These are phyloP conservation scores for Debaryomyces udenii DNA, from an alignment of 1,139 yeast species.

Conservation along the genomic window DNA sequence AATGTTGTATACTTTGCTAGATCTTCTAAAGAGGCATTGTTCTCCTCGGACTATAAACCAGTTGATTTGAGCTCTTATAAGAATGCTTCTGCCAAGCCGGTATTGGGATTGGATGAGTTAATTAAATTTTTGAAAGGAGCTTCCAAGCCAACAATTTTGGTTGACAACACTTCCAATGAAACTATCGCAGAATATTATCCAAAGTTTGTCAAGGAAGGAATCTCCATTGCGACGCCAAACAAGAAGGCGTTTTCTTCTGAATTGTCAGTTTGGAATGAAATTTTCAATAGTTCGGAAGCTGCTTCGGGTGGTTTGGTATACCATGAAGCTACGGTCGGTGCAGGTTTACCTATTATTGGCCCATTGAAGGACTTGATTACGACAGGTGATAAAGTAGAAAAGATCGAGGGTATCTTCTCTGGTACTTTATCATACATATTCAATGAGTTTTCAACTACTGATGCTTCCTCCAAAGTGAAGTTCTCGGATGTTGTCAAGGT, in stretches of 20 bases:
- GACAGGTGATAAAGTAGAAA: constrained; percentile 90
- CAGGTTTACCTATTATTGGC: constrained; percentile 92
- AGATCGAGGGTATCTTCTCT: constrained; percentile 93
- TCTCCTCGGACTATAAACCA: constrained; percentile 70
- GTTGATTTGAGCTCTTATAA: constrained; percentile 66
- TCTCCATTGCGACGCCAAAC: constrained; percentile 96
- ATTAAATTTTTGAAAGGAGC: constrained; percentile 65
- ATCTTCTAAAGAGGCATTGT: constrained; percentile 64
- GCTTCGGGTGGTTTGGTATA: constrained; percentile 77
- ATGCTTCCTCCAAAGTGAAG: constrained; percentile 57
- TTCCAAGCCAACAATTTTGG: constrained; percentile 74
- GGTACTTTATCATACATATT: constrained; percentile 97
- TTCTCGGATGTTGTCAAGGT: constrained; percentile 88
- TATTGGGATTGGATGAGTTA: constrained; percentile 60
- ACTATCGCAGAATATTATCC: constrained; percentile 78
- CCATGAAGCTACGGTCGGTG: constrained; percentile 99
- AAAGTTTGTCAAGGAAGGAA: constrained; percentile 68
- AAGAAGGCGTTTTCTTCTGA: constrained; percentile 95
- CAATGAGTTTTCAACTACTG: constrained; percentile 82
- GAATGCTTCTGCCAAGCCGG: constrained; percentile 50
- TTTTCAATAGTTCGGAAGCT: constrained; percentile 57
- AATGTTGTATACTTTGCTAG: constrained; percentile 83
- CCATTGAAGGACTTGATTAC: constrained; percentile 83
- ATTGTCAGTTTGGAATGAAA: constrained; percentile 71
- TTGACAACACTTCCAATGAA: constrained; percentile 92